These are phyloP conservation scores for Suhomyces coccinellae DNA, from an alignment of 1,139 yeast species.

Conservation along the genomic window DNA sequence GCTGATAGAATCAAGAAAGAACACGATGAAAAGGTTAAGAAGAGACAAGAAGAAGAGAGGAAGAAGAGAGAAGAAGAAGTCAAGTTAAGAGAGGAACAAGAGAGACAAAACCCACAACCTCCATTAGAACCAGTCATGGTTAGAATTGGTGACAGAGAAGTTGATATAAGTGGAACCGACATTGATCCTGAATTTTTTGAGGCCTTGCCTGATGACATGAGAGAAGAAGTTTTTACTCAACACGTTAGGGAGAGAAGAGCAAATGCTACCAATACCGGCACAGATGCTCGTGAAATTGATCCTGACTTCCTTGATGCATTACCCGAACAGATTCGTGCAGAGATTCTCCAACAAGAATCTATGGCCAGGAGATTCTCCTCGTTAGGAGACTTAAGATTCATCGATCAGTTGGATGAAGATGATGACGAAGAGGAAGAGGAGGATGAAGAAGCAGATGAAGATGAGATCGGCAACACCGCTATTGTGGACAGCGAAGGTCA, in stretches of 20 bases:
- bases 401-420: conserved; percentile 26
- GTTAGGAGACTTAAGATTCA: conserved; percentile 24
- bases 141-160: conserved; percentile 72
- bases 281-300: conserved; percentile 64
- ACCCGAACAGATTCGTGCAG: conserved; percentile 73
- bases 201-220: conserved; percentile 89
- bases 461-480: neutral
- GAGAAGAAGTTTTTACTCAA: conserved; percentile 89
- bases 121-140: conserved; percentile 59
- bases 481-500: neutral
- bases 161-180: conserved; percentile 86
- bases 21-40: conserved; percentile 31
- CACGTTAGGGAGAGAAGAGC: conserved; percentile 71
- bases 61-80: conserved; percentile 35
- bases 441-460: conserved; percentile 18
- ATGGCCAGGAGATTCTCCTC: conserved; percentile 44
- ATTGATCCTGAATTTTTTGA: conserved; percentile 89
- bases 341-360: conserved; percentile 69
- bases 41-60: conserved; percentile 35
- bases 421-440: conserved; percentile 31
- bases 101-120: conserved; percentile 14
- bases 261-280: conserved; percentile 48
- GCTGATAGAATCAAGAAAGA: conserved; percentile 25
- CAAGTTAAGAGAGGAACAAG: conserved; percentile 34
- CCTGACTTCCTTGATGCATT: conserved; percentile 81